Base-by-base conservation (phyloP, 768 basidiomycete genomes). In the Thelephora ganbajun region DNA sequence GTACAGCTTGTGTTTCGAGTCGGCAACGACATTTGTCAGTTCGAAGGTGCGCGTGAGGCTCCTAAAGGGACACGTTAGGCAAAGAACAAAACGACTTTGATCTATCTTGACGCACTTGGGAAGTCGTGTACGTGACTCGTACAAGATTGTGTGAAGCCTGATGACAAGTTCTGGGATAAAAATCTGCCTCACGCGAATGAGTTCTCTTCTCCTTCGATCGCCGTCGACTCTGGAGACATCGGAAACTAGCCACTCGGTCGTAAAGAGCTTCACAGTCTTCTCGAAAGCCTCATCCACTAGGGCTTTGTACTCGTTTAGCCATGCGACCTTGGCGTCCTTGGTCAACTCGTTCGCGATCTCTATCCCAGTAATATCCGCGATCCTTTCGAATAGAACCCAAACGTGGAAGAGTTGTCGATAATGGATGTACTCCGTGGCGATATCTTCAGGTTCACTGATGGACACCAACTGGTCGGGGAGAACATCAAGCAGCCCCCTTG, bases 111-210 rank as follows among this genome's bases (percentile, higher is more conserved):
- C 80, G 45, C 54, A 85, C 90, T 75, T 72, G 43, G 82, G 78
- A 36, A 90, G 70, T 18, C 76, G 64, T 9, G 68, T 61, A 6
- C 79, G 67, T 5, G 90, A 88, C 33, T 69, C 64, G 50, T 77
- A 72, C 11, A 98, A 65, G 44, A 83, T 66, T 39, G 74, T 69
- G 57, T 97, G 92, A 2, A 98, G 66, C 18, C 89, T 79, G 53
- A 97, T 71, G 54, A 97, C 77, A 18, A 97, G 71, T 59, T 96
- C 91, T 0, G 92, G 94, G 20, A 96, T 69, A 62, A 83, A 93
- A 26, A 93, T 78, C 56, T 91, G 82, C 36, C 92, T 78, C 45
- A 94, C 83, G n/a, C 83, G 77, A 11, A 74, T 64, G 42, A 94
- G 73, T 51, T 93, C 88, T 18, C 68, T 67, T 19, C 68, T 69